phyloP scores from a whole-genome alignment of 345 rosid genomes.

The Populus euphratica region DNA sequence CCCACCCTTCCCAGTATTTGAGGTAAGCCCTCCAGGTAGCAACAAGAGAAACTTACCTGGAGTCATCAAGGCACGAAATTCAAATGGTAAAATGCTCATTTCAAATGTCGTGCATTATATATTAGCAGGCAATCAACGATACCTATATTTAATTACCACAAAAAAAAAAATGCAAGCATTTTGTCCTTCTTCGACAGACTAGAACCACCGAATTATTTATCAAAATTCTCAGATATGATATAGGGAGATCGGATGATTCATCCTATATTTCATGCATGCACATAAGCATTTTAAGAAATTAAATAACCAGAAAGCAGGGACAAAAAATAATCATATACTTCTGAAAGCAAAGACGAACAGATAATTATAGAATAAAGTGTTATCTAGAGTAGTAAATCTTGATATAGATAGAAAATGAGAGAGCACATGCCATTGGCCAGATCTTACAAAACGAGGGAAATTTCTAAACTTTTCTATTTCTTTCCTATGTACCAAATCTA shows the following conservation, averaged over 20 bases:
- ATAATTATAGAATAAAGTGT: not conserved
- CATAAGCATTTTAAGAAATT: not conserved
- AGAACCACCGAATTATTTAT: not conserved
- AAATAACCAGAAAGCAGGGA: not conserved
- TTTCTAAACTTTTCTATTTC: conserved; percentile 1
- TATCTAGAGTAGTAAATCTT: not conserved
- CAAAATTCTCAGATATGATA: not conserved
- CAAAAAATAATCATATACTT: not conserved
- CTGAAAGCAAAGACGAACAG: not conserved
- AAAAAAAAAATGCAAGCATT: not conserved
- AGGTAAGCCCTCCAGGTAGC: not conserved
- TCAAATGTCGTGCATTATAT: not conserved
- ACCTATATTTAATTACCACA: too few species aligned
- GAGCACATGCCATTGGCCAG: conserved; percentile 12
- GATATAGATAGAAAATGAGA: not conserved
- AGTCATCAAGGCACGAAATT: not conserved
- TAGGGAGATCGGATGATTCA: not conserved
- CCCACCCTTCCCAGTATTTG: not conserved
- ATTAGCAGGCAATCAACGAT: too few species aligned
- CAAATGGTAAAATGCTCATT: not conserved
- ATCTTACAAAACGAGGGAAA: not conserved
- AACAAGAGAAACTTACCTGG: not conserved
- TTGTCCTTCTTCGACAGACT: not conserved
- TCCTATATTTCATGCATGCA: not conserved
- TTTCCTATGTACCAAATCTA: conserved; percentile 6